These are phyloP conservation scores for Roridomyces roridus DNA, from an alignment of 768 basidiomycete genomes.

Conservation along the genomic window DNA sequence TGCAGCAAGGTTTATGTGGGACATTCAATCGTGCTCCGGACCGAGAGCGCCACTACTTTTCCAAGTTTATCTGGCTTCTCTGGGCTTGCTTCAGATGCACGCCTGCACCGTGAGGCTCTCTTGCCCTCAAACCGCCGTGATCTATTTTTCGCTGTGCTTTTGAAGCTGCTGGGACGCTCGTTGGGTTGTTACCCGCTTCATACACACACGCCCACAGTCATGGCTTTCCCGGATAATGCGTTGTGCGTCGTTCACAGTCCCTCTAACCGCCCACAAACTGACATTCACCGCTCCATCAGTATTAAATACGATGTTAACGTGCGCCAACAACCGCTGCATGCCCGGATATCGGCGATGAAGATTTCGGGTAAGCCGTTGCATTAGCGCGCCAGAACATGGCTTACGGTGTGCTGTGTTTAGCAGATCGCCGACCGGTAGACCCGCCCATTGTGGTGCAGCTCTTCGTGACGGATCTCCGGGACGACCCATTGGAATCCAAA, in stretches of 20 bases:
- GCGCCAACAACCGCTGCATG: slow-evolving; percentile 24
- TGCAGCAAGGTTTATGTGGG: neutral
- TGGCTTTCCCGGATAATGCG: neutral
- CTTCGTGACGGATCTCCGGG: slow-evolving; percentile 15
- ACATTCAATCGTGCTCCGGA: slow-evolving; percentile 13
- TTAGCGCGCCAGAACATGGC: neutral
- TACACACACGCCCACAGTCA: neutral
- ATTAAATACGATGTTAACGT: slow-evolving; percentile 18
- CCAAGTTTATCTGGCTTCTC: slow-evolving; percentile 17
- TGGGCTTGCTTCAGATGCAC: slow-evolving; percentile 6
- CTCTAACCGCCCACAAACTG: neutral
- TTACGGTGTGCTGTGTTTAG: slow-evolving; percentile 15
- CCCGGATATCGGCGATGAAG: slow-evolving; percentile 27
- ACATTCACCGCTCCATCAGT: slow-evolving; percentile 3
- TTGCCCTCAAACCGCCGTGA: neutral
- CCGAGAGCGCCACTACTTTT: neutral
- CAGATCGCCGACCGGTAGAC: slow-evolving; percentile 27
- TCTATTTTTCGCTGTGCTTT: slow-evolving; percentile 15
- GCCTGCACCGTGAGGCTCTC: slow-evolving; percentile 13
- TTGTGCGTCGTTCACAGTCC: slow-evolving; percentile 2
- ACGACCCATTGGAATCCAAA: slow-evolving; percentile 4
- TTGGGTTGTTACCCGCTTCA: neutral
- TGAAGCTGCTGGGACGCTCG: neutral
- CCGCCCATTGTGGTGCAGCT: slow-evolving; percentile 25
- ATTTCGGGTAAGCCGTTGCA: slow-evolving; percentile 18